A percentile compares a stretch with the other conserved stretches of the same genome.
Evolutionary conservation across 139 green algal genomes (phyloP).

Genomic region (Choricystis sp.): DNA sequence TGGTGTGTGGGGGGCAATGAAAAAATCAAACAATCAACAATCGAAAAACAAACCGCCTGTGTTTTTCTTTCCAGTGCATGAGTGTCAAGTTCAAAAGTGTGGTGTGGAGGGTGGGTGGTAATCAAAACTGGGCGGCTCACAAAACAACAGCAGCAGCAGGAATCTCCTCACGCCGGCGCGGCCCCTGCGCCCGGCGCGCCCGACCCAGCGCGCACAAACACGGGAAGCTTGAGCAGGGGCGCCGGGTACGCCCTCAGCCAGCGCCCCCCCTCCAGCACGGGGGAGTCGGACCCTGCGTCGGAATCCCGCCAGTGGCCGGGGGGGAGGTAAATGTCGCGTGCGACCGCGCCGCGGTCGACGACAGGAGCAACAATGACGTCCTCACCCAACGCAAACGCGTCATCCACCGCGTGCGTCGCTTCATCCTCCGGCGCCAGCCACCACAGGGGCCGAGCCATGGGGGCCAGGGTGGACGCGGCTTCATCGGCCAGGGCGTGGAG

Average conservation of each 20-base stretch:
- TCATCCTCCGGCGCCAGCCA: constrained; percentile 39
- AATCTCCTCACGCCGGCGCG: background rate
- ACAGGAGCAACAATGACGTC: constrained; percentile 49
- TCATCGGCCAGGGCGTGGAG: constrained; percentile 17
- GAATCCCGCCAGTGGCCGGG: constrained; percentile 18
- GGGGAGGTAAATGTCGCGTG: constrained; percentile 38
- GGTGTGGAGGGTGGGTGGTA: too few relatives aligned
- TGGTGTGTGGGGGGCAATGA: too few relatives aligned
- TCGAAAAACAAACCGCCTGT: background rate
- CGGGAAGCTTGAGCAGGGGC: constrained; percentile 33
- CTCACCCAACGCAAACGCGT: constrained; percentile 41
- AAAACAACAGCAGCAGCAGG: background rate
- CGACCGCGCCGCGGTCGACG: constrained; percentile 23
- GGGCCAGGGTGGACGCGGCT: constrained; percentile 22
- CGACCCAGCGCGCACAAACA: constrained; percentile 16
- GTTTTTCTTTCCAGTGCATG: constrained; percentile 5
- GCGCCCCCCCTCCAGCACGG: constrained; percentile 7
- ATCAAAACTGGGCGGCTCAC: too few relatives aligned
- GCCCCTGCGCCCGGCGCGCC: background rate
- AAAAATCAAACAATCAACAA: background rate
- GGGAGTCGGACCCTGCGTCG: background rate
- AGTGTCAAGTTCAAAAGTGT: too few relatives aligned
- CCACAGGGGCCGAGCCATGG: constrained; percentile 45
- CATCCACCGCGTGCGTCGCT: constrained; percentile 32
- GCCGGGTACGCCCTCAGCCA: constrained; percentile 14